Evolutionary conservation across 2,329 filamentous ascomycete genomes (phyloP).

Genomic region (Mycosphaerella sp.): DNA sequence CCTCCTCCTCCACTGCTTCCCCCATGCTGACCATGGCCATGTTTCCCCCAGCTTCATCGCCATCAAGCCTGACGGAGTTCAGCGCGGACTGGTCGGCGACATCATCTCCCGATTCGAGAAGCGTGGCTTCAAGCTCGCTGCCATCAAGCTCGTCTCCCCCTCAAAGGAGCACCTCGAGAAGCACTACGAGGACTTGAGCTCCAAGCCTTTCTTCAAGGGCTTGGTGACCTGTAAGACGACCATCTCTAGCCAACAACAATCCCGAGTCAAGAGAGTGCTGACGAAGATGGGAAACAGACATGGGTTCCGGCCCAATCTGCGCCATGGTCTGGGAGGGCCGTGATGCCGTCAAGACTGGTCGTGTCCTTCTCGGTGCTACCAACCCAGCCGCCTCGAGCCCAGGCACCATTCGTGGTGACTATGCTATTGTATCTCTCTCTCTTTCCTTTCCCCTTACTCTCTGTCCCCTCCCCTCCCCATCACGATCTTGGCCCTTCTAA

Average conservation of each 20-base stretch:
- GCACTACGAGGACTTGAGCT: slow-evolving; percentile 89
- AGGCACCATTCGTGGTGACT: slow-evolving; percentile 97
- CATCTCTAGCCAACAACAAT: neutral
- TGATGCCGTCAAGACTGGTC: slow-evolving; percentile 98
- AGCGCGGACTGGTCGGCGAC: slow-evolving; percentile 96
- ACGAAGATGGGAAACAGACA: slow-evolving; percentile 52
- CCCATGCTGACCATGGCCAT: too few relatives aligned
- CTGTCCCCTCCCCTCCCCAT: neutral
- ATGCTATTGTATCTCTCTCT: slow-evolving; percentile 55
- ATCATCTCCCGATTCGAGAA: slow-evolving; percentile 98
- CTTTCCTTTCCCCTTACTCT: neutral
- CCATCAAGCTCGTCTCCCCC: slow-evolving; percentile 90
- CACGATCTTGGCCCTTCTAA: neutral
- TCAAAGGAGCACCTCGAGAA: slow-evolving; percentile 93
- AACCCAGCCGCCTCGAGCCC: slow-evolving; percentile 93
- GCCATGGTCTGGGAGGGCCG: slow-evolving; percentile 99
- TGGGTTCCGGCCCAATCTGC: slow-evolving; percentile 92
- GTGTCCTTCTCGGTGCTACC: slow-evolving; percentile 94
- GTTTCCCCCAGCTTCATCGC: slow-evolving; percentile 79
- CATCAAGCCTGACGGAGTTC: slow-evolving; percentile 99
- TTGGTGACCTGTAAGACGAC: slow-evolving; percentile 74
- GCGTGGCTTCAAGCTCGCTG: slow-evolving; percentile 97
- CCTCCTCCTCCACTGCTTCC: too few relatives aligned
- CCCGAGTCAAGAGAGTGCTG: neutral
- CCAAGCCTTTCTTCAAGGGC: slow-evolving; percentile 95